Evolutionary conservation across 2,329 filamentous ascomycete species (phyloP), one percentile per base, ranked within the genome.

Genomic region (Fusarium fujikuroi): DNA sequence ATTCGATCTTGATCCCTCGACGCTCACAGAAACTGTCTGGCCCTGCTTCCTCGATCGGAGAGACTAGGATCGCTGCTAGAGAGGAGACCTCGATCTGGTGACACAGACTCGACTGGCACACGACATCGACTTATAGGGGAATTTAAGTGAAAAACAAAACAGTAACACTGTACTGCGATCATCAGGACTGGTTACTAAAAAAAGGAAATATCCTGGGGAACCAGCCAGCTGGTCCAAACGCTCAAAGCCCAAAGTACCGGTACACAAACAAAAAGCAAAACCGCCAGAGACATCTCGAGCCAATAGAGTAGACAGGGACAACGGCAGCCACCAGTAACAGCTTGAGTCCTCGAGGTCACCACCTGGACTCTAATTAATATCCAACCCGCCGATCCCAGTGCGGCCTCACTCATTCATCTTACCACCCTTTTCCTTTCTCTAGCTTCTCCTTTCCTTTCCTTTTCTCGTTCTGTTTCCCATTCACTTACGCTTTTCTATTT

Each of bases 381-480:
- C 63, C 40, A 72, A 57, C 53, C 60, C 39, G 69, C 54, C 52
- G 72, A 72, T 72, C 58, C 36, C 42, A 69, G 70, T 63, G 67
- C 71, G 71, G 59, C 67, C 71, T 73, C 71, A 74, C 66, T 61
- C 66, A 44, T 62, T 57, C 47, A 73, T 74, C 70, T 72, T 61
- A 67, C 71, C 63, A 53, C 43, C 54, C 54, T 50, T 65, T 67
- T 43, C 30, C 28, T 43, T 44, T 54, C 57, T 47, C 37, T 61
- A 46, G 43, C 34, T 71, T 58, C 43, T 59, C 52, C 30, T 60
- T 42, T 39, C 44, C 30, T 47, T 23, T 43, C n/a, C 50, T 52
- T 44, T 40, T 44, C 30, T 52, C 49, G 39, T n/a, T 56, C 30
- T 47, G 53, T 44, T n/a, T 52, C 50, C 40, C 54, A 36, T 50